Evolutionary conservation across 441 rosid species (phyloP), one percentile per base, ranked within the genome.

Genomic region (Brassica balearica): DNA sequence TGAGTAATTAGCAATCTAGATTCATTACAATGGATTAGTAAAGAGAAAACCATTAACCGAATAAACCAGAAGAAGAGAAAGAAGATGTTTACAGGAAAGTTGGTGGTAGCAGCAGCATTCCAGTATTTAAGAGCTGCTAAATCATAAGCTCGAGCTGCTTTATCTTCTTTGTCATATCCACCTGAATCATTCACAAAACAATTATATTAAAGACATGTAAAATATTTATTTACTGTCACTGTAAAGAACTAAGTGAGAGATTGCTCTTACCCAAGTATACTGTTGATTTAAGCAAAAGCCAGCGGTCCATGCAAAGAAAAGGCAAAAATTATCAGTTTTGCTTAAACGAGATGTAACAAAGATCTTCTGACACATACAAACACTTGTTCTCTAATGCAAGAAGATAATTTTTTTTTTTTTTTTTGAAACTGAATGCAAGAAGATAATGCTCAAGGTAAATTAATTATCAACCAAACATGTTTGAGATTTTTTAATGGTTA

Each of bases 91-190:
- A 95, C 97, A 36, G 92, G 91, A 77, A 89, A 95, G 73, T 95
- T 95, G 79, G 96, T 95, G 60, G 98, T 93, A 10, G 98, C 93
- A 32, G 94, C 82, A 64, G 94, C 85, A 67, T 96, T 96, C 98
- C 97, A 95, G 77, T 95, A 95, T 48, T 95, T 95, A 22, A 95
- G 82, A 78, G 98, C 98, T 22, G 97, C 98, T 81, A 95, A 84
- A 83, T 95, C 98, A 71, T 95, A 95, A 80, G 99, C 93, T 69
- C 96, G 85, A 36, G 98, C 98, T 51, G 99, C 99, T 79, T 93
- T 95, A 27, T 93, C 99, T 85, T 95, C 98, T 82, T 90, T 95
- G 75, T 95, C 99, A 87, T 95, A 95, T 65, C 99, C 99, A 81
- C 99, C 99, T 95, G 17, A 68, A 74, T 63, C 55, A 74, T 55